Conservation (phyloP, 257 asterid genomes). For the Capsicum chinense region DNA sequence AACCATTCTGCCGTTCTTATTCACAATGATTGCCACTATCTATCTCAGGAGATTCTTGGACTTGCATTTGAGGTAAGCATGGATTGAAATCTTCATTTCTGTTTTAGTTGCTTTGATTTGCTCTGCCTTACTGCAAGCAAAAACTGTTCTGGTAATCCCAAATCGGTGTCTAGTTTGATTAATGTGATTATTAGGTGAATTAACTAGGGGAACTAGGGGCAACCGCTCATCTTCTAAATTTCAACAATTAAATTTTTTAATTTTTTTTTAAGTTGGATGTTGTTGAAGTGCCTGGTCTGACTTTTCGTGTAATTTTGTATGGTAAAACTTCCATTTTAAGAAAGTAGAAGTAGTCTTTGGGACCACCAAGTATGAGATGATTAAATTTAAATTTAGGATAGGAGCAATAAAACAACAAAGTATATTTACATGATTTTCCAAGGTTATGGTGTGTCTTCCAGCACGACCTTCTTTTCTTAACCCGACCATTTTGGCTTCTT, state of each 20-base stretch:
- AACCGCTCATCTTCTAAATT: not conserved
- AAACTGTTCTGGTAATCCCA: not conserved
- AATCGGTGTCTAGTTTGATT: not conserved
- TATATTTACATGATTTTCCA: constrained; percentile 12
- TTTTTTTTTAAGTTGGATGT: not conserved
- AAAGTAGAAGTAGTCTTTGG: not conserved
- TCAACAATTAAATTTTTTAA: not conserved
- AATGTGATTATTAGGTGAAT: not conserved
- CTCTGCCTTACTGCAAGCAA: not conserved
- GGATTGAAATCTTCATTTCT: constrained; percentile 26
- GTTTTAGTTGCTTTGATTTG: not conserved
- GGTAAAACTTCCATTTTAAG: not conserved
- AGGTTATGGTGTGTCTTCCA: not conserved
- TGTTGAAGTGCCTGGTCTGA: not conserved
- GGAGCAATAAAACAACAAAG: not conserved
- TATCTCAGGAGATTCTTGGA: constrained; percentile 94
- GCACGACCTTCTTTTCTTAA: not conserved
- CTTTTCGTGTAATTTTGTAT: not conserved
- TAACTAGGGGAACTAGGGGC: not conserved
- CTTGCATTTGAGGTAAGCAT: constrained; percentile 87
- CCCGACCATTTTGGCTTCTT: not conserved
- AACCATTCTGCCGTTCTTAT: constrained; percentile 91
- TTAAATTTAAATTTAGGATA: not conserved
- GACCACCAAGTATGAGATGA: not conserved
- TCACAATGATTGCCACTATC: constrained; percentile 93